phyloP scores from a whole-genome alignment of 2,329 filamentous ascomycete species.

The Penicillium sp. region DNA sequence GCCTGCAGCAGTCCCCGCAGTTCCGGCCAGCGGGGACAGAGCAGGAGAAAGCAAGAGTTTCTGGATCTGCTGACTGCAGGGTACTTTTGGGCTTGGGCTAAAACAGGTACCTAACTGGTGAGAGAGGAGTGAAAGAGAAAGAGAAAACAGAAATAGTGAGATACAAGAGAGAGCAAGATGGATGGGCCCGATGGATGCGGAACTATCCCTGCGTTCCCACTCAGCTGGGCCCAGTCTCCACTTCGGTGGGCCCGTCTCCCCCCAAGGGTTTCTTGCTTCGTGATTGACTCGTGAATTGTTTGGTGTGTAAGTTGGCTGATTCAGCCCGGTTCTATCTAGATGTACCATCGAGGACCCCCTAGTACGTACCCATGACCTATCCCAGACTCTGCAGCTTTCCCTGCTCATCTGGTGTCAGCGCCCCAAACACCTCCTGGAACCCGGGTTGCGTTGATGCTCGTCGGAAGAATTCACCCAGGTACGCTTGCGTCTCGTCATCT shows the following conservation, averaged over 20 bases:
- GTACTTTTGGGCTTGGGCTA: no score
- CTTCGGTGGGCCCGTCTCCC: background rate
- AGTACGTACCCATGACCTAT: background rate
- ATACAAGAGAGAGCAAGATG: background rate
- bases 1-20: background rate
- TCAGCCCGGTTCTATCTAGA: background rate
- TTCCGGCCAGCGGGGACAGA: background rate
- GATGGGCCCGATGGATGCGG: no score
- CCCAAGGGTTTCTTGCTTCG: background rate
- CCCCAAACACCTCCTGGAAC: constrained; percentile 60
- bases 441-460: constrained; percentile 56
- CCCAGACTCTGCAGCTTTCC: constrained; percentile 42
- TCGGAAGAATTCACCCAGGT: constrained; percentile 80
- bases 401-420: constrained; percentile 58
- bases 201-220: constrained; percentile 1
- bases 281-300: background rate
- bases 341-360: no score
- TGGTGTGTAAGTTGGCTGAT: background rate
- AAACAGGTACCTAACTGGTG: no score
- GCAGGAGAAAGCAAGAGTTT: no score
- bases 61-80: background rate
- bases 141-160: background rate
- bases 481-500: constrained; percentile 89
- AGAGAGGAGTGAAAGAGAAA: no score
- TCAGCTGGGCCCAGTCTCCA: constrained; percentile 1